Conservation (phyloP, 2,329 filamentous ascomycete genomes). For the Hymenoscyphus albidus region DNA sequence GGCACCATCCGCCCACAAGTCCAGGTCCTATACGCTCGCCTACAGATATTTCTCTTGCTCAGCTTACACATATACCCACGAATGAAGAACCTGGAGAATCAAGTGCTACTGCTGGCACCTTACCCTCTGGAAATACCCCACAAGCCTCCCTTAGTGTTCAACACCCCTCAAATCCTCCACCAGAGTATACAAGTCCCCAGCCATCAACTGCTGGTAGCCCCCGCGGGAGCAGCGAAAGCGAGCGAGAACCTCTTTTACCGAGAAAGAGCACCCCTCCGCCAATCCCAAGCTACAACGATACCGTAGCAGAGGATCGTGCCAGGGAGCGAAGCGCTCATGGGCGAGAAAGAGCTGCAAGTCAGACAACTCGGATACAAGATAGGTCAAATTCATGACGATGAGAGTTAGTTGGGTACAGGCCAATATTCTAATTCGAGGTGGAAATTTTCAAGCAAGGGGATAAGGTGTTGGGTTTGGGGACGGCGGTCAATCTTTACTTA, state of each 20-base stretch:
- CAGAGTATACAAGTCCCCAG: conserved; percentile 66
- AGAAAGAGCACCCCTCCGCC: conserved; percentile 32
- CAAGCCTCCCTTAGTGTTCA: conserved; percentile 24
- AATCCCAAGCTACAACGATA: conserved; percentile 36
- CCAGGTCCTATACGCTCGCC: conserved; percentile 87
- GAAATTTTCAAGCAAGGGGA: background rate
- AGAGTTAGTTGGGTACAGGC: background rate
- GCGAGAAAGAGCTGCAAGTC: conserved; percentile 7
- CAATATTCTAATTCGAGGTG: background rate
- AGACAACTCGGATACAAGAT: background rate
- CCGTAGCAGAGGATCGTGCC: conserved; percentile 30
- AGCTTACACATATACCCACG: conserved; percentile 68
- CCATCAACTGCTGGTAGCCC: conserved; percentile 54
- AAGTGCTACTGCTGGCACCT: conserved; percentile 36
- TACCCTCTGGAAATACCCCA: conserved; percentile 20
- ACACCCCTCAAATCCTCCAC: conserved; percentile 61
- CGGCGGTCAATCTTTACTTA: background rate
- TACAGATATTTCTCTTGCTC: conserved; percentile 91
- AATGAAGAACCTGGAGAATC: conserved; percentile 61
- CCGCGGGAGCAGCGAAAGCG: conserved; percentile 51
- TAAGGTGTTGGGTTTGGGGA: background rate
- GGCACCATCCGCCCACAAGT: conserved; percentile 69
- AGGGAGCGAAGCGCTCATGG: conserved; percentile 26
- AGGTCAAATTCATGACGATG: conserved; percentile 2
- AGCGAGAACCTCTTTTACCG: conserved; percentile 49